Evolutionary conservation across 2,329 filamentous ascomycete species (phyloP), one percentile per base, ranked within the genome.

Genomic region (Trichophyton simii): DNA sequence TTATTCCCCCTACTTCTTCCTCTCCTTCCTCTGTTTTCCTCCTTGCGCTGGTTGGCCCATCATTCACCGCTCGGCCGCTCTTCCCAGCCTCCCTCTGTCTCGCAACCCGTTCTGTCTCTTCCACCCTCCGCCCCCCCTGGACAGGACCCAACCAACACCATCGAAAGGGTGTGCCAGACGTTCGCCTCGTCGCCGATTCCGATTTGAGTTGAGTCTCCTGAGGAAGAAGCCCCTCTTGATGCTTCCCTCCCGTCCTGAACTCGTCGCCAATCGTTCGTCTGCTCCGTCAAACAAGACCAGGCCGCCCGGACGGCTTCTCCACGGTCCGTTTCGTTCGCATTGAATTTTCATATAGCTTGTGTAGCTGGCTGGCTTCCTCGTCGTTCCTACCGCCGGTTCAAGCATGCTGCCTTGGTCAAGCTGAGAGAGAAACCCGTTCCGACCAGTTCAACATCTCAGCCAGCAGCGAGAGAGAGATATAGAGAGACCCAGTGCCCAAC

Each of bases 361-460:
- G 6, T 34, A 11, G 46, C 57, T 54, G 34, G 41, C 41, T 18
- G n/a, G 41, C 41, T n/a, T 44, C 41, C 41, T 44, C n/a, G 41
- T 44, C n/a, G 34, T 44, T 44, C 28, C 15, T 44, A 44, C 54
- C 42, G 61, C 63, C 61, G 62, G 64, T 62, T 61, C 34, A 38
- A 38, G 34, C 34, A 65, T 65, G 65, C 63, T 62, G 42, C 52
- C 59, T 62, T 63, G 62, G 60, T 61, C 61, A 54, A 57, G 52
- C 48, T 60, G 50, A 61, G n/a, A 38, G 34, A 38, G 34, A 38
- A 38, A 13, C 34, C 34, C 34, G 34, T 9, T 38, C 5, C 34
- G 34, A 38, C 22, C 55, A 41, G 31, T 36, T 46, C 58, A 41
- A 59, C 36, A 25, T 55, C 28, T 44, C 54, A 57, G 18, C 58